These are phyloP conservation scores for Raffaelea deltoideospora DNA, from an alignment of 2,329 filamentous ascomycete genomes.

Conservation along the genomic window DNA sequence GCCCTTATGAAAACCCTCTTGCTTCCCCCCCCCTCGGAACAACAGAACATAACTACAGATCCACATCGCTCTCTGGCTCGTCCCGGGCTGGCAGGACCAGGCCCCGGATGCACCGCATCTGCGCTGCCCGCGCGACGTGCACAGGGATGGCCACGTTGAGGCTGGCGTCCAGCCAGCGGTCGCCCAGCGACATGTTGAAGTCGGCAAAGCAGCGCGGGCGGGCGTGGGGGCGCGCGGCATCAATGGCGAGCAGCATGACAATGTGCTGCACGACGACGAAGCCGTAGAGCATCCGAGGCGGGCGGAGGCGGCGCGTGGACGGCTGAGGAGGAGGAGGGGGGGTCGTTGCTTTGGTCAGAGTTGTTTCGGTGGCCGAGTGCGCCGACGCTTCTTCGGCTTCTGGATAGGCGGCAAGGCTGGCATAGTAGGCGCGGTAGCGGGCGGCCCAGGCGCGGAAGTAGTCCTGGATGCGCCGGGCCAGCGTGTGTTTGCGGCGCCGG, in stretches of 20 bases:
- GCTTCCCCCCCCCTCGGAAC: too few species aligned
- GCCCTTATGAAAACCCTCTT: too few species aligned
- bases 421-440: slow-evolving; percentile 9
- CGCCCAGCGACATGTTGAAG: slow-evolving; percentile 16
- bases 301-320: slow-evolving; percentile 3
- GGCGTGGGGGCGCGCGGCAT: slow-evolving; percentile 14
- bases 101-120: slow-evolving; percentile 6
- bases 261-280: slow-evolving; percentile 37
- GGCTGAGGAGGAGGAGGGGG: too few species aligned
- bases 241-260: slow-evolving; percentile 27
- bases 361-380: not conserved
- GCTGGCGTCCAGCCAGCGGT: slow-evolving; percentile 20
- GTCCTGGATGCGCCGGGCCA: slow-evolving; percentile 7
- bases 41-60: too few species aligned
- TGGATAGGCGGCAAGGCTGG: slow-evolving; percentile 3
- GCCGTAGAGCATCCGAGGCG: slow-evolving; percentile 18
- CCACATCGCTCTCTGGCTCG: slow-evolving; percentile 1
- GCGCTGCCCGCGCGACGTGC: slow-evolving; percentile 15
- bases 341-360: too few species aligned
- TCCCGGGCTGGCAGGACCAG: slow-evolving; percentile 5
- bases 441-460: slow-evolving; percentile 9
- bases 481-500: slow-evolving; percentile 1
- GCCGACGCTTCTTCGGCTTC: not conserved
- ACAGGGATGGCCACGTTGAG: slow-evolving; percentile 20
- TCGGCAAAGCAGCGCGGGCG: slow-evolving; percentile 17